Evolutionary conservation across 371 early-diverging fungal species (phyloP).

Genomic region (Mortierella sp.): DNA sequence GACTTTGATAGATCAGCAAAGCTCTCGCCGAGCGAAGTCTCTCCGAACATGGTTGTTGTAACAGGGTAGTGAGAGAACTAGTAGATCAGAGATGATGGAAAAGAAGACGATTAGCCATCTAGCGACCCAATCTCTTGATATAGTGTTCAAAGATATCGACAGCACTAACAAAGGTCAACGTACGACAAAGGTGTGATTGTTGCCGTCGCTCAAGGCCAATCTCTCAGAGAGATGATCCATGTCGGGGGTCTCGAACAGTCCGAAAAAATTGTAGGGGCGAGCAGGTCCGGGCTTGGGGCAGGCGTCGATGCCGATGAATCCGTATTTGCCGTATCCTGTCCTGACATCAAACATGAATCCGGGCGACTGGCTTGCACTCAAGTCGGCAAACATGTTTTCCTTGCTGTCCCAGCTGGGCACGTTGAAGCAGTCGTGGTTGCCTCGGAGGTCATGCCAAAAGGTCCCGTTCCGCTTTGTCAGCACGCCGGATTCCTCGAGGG

Average conservation of each 20-base stretch:
- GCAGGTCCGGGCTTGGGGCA: constrained; percentile 87
- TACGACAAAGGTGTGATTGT: constrained; percentile 82
- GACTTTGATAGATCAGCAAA: constrained; percentile 73
- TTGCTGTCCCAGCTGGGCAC: constrained; percentile 73
- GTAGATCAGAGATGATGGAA: neutral
- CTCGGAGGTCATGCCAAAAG: constrained; percentile 91
- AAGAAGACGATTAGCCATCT: no score
- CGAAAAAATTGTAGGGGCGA: constrained; percentile 93
- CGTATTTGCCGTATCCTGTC: constrained; percentile 78
- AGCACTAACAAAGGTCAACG: constrained; percentile 11
- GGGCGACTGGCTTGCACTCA: constrained; percentile 66
- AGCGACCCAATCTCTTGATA: no score
- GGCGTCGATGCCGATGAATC: constrained; percentile 89
- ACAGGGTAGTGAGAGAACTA: constrained; percentile 90
- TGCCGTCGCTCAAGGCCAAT: constrained; percentile 52
- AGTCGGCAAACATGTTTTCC: constrained; percentile 73
- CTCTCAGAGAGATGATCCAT: constrained; percentile 79
- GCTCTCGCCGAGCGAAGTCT: constrained; percentile 68
- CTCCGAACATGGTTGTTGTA: constrained; percentile 81
- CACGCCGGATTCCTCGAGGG: constrained; percentile 68
- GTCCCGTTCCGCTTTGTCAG: constrained; percentile 56
- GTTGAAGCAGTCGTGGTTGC: constrained; percentile 91
- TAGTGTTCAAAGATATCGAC: neutral
- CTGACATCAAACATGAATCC: constrained; percentile 76
- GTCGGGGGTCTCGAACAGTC: constrained; percentile 78